Percentiles rank a stretch among this genome's conserved stretches.
phyloP scores from a whole-genome alignment of 2,329 filamentous ascomycete genomes.

The Hyphodiscus sp. region DNA sequence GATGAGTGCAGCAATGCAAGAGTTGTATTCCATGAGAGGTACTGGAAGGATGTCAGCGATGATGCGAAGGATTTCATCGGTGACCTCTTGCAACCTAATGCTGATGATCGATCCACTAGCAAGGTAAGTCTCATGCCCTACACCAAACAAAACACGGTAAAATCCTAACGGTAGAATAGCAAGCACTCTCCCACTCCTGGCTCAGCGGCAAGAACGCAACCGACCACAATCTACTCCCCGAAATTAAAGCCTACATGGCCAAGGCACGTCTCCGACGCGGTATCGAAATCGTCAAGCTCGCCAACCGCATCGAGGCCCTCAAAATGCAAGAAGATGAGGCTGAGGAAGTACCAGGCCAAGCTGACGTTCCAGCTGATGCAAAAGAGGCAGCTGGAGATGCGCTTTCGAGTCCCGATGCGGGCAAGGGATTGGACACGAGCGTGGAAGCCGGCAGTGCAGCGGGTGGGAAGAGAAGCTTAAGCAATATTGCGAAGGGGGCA shows the following conservation, averaged over 20 bases:
- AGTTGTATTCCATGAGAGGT: constrained; percentile 93
- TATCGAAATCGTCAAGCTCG: constrained; percentile 92
- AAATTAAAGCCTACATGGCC: constrained; percentile 91
- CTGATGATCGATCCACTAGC: constrained; percentile 70
- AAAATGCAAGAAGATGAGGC: constrained; percentile 90
- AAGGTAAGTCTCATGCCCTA: constrained; percentile 42
- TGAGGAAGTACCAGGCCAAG: constrained; percentile 62
- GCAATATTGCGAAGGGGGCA: constrained; percentile 51
- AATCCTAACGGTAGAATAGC: constrained; percentile 37
- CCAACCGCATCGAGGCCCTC: constrained; percentile 90
- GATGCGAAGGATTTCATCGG: constrained; percentile 95
- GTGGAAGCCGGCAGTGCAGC: constrained; percentile 9
- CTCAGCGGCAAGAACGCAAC: constrained; percentile 85
- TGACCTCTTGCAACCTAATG: constrained; percentile 69
- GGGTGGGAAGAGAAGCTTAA: constrained; percentile 37
- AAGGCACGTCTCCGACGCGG: constrained; percentile 86
- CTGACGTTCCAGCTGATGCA: constrained; percentile 48
- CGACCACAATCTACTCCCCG: constrained; percentile 94
- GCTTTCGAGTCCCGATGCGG: constrained; percentile 11
- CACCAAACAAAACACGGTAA: neutral
- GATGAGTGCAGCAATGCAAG: constrained; percentile 82
- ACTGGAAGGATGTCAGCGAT: constrained; percentile 95
- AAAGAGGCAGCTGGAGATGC: constrained; percentile 49
- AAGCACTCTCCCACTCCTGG: constrained; percentile 79
- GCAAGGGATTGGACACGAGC: constrained; percentile 6